phyloP scores from a whole-genome alignment of 352 stramenopile species.

The Phytophthora tentaculata region DNA sequence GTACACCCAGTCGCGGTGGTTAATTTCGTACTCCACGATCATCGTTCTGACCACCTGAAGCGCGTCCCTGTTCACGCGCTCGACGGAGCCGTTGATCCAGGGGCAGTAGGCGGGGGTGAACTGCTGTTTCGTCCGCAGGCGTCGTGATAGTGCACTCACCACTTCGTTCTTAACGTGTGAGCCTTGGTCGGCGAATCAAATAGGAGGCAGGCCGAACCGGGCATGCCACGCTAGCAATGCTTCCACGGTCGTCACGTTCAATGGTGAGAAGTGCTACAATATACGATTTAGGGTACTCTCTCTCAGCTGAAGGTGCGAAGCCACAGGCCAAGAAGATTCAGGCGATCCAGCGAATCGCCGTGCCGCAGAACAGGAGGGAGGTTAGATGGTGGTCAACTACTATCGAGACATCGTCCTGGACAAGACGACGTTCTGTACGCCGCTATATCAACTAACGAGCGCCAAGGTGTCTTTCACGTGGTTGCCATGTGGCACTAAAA shows the following conservation, averaged over 20 bases:
- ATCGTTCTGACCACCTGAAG: background rate
- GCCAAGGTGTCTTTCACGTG: slow-evolving; percentile 4
- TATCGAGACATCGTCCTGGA: background rate
- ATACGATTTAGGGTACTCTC: background rate
- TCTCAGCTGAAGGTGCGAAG: background rate
- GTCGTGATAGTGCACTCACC: background rate
- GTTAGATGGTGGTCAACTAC: slow-evolving; percentile 23
- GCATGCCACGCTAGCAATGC: background rate
- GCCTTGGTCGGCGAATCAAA: background rate
- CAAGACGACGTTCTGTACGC: slow-evolving; percentile 7
- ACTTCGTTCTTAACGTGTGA: background rate
- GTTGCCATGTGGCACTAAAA: background rate
- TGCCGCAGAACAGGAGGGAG: slow-evolving; percentile 3
- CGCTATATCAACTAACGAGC: slow-evolving; percentile 1
- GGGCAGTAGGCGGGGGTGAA: background rate
- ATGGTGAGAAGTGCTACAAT: slow-evolving; percentile 1
- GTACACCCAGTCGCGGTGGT: background rate
- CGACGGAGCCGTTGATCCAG: background rate
- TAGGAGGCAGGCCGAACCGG: background rate
- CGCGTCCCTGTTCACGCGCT: background rate
- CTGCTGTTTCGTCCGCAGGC: too few relatives aligned
- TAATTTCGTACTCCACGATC: background rate
- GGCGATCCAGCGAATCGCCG: background rate
- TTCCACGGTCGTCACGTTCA: too few relatives aligned
- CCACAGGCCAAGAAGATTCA: background rate